These are phyloP conservation scores for Sugiyamaella grinbergsii DNA, from an alignment of 1,139 yeast species.

Conservation along the genomic window DNA sequence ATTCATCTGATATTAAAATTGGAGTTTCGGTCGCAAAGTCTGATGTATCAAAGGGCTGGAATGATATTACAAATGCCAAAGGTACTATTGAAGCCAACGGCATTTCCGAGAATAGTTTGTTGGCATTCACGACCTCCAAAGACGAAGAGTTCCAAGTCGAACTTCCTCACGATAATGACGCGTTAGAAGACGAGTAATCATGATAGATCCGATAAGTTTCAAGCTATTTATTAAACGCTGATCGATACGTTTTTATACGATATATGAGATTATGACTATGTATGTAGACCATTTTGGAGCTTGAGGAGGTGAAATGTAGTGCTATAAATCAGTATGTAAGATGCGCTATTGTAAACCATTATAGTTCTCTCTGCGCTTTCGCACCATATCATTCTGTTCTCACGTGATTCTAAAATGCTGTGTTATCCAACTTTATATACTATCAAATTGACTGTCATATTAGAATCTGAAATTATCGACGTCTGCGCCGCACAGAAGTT, in stretches of 20 bases:
- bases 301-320: too few species aligned
- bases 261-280: too few species aligned
- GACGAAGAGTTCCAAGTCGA: conserved; percentile 28
- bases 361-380: not conserved
- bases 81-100: conserved; percentile 27
- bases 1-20: conserved; percentile 21
- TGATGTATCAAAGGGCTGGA: conserved; percentile 25
- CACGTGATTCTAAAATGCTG: too few species aligned
- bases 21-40: conserved; percentile 27
- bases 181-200: conserved; percentile 16
- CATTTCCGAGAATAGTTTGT: conserved; percentile 23
- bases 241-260: too few species aligned
- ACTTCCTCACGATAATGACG: conserved; percentile 23
- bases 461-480: not conserved
- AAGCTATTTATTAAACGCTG: conserved; percentile 8
- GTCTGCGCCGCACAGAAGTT: not conserved
- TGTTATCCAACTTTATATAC: too few species aligned
- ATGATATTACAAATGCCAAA: conserved; percentile 25
- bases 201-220: too few species aligned
- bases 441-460: not conserved
- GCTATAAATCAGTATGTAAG: not conserved
- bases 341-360: not conserved
- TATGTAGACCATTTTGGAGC: too few species aligned
- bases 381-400: too few species aligned
- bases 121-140: conserved; percentile 27